phyloP scores from a whole-genome alignment of 495 filamentous ascomycete genomes.

The Xylaria grammica region DNA sequence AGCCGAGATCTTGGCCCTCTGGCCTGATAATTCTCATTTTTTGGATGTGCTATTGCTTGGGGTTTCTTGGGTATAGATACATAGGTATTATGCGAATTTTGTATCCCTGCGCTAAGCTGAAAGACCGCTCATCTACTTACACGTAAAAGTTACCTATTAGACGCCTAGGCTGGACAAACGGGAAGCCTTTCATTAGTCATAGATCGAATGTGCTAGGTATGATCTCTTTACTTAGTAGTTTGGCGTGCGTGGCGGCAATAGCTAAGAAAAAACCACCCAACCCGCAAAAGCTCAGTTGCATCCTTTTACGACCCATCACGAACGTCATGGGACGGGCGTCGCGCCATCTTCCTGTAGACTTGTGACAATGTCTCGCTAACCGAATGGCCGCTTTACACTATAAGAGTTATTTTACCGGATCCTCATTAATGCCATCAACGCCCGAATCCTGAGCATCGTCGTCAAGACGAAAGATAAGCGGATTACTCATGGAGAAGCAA shows the following conservation, averaged over 20 bases:
- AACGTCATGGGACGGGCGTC: not conserved
- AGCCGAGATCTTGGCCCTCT: not conserved
- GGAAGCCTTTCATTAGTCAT: not conserved
- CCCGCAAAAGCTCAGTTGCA: not conserved
- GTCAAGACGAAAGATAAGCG: not conserved
- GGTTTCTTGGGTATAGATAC: not conserved
- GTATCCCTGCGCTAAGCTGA: not conserved
- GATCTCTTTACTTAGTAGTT: not conserved
- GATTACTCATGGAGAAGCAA: not conserved
- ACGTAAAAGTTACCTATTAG: not conserved
- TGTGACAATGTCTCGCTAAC: slow-evolving; percentile 21
- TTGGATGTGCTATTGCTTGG: no score
- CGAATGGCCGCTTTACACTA: not conserved
- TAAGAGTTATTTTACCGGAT: not conserved
- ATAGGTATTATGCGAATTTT: not conserved
- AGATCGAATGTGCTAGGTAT: not conserved
- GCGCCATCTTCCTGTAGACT: slow-evolving; percentile 4
- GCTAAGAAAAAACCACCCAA: not conserved
- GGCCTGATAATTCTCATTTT: not conserved
- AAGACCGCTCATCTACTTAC: not conserved
- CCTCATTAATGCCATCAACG: not conserved
- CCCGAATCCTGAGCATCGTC: not conserved
- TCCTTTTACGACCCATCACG: not conserved
- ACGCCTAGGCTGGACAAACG: not conserved
- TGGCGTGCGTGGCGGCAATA: not conserved